These are phyloP conservation scores for Calonectria naviculata DNA, from an alignment of 2,329 filamentous ascomycete species.

Conservation along the genomic window DNA sequence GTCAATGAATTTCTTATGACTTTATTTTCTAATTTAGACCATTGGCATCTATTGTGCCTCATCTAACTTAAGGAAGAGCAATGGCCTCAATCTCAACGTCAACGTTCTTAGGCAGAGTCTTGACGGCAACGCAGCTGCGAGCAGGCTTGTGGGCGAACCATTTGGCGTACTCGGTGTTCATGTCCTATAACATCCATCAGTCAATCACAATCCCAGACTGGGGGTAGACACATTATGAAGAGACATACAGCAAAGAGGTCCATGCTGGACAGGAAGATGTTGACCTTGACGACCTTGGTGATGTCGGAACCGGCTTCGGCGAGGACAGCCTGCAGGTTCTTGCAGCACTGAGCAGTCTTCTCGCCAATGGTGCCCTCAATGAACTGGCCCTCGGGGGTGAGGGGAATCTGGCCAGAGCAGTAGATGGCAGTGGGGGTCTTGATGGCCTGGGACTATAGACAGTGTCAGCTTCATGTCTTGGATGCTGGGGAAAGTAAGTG, in stretches of 20 bases:
- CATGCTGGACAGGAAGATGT: slow-evolving; percentile 94
- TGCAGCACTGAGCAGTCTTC: slow-evolving; percentile 71
- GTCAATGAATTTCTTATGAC: neutral
- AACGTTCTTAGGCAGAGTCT: slow-evolving; percentile 86
- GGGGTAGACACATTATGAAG: too few species aligned
- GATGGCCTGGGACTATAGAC: slow-evolving; percentile 70
- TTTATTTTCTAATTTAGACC: neutral
- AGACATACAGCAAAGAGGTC: slow-evolving; percentile 75
- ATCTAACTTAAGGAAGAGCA: slow-evolving; percentile 67
- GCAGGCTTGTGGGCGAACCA: slow-evolving; percentile 87
- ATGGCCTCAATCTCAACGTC: slow-evolving; percentile 93
- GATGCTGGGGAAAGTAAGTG: slow-evolving; percentile 14
- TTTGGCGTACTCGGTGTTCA: slow-evolving; percentile 89
- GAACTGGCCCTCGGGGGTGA: slow-evolving; percentile 66
- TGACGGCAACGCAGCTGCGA: slow-evolving; percentile 90
- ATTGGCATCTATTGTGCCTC: neutral
- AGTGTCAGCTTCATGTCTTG: slow-evolving; percentile 22
- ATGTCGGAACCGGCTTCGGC: slow-evolving; percentile 83
- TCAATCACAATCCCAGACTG: neutral
- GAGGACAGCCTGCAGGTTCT: slow-evolving; percentile 87
- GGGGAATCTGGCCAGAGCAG: slow-evolving; percentile 80
- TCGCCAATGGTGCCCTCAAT: slow-evolving; percentile 71
- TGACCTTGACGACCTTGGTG: slow-evolving; percentile 87
- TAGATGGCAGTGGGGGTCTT: slow-evolving; percentile 74
- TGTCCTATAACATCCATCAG: slow-evolving; percentile 57